Base-by-base conservation (phyloP, 805 yeast species). In the Brettanomyces sp. region DNA sequence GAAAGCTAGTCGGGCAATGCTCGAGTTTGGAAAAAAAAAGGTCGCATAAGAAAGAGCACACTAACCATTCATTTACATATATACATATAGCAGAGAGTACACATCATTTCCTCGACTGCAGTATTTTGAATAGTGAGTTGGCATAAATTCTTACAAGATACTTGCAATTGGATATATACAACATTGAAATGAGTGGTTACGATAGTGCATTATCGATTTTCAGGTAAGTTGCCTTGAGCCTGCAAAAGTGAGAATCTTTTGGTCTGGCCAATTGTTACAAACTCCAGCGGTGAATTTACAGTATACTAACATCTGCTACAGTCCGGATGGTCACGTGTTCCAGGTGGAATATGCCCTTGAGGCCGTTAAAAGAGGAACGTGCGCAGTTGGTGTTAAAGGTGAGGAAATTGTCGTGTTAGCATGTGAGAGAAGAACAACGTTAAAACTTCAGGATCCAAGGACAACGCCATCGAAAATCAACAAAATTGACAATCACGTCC, bases 261-360 rank as follows among this genome's bases (percentile, higher is more conserved):
- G 2, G 22, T 12, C 11, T 21, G 41, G n/a, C 23, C 13, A 21
- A 28, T 21, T 38, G 9, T 12, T 24, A 44, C 24, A 25, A 18
- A 35, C 14, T 14, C 36, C 1, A 18, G 18, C 1, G 18, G 18
- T 18, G 18, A 18, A 18, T 18, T 18, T 18, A 18, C 18, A 18
- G 18, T n/a, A 3, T 18, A 35, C 22, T 18, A n/a, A 35, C 22
- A 40, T 40, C 36, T 36, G 38, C 48, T 13, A 22, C 55, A 85
- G 93, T 66, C 99, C 99, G 54, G 99, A 91, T 70, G 99, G 99
- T 49, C 97, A 91, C 65, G 96, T 91, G 63, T 91, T 91, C 74
- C 99, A 93, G 75, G 99, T 93, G 38, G 98, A 93, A 66, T 93
- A 93, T 59, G 99, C 99, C 24, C 75, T 85, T 36, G 99, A 93